Evolutionary conservation across 2,329 filamentous ascomycete genomes (phyloP).

Genomic region (Coniochaeta sp.): DNA sequence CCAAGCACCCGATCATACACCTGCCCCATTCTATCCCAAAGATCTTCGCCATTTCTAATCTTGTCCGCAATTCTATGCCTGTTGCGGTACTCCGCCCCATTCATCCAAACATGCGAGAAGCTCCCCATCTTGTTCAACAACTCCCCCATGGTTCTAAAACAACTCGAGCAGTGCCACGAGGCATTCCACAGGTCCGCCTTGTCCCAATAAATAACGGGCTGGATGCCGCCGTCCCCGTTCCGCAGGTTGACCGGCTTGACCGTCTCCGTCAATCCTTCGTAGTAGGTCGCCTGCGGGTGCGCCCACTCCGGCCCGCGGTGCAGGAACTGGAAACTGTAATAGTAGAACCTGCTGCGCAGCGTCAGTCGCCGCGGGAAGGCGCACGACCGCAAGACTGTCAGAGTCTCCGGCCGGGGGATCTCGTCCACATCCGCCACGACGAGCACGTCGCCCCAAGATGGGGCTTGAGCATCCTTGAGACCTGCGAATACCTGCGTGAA

Average conservation of each 20-base stretch:
- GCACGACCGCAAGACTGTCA: constrained; percentile 42
- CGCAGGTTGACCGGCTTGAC: constrained; percentile 47
- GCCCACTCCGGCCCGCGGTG: constrained; percentile 40
- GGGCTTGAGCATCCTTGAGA: constrained; percentile 32
- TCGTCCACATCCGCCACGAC: constrained; percentile 56
- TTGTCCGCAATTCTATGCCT: constrained; percentile 39
- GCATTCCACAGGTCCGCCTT: constrained; percentile 39
- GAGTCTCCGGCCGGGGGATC: constrained; percentile 43
- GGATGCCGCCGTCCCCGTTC: constrained; percentile 33
- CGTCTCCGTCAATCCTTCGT: constrained; percentile 35
- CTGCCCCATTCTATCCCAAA: constrained; percentile 44
- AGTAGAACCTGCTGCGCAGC: constrained; percentile 44
- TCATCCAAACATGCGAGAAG: constrained; percentile 46
- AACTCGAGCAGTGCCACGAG: constrained; percentile 56
- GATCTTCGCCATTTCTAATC: constrained; percentile 43
- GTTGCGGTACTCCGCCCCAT: constrained; percentile 39
- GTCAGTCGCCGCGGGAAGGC: constrained; percentile 45
- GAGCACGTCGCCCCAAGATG: constrained; percentile 44
- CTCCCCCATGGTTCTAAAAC: constrained; percentile 49
- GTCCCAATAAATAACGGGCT: constrained; percentile 30
- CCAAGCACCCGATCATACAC: constrained; percentile 39
- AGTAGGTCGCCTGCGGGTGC: constrained; percentile 54
- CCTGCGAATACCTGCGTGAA: constrained; percentile 31
- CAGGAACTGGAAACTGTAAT: constrained; percentile 50
- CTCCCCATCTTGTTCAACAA: constrained; percentile 38